These are phyloP conservation scores for Chrysopogon serrulatus DNA, from an alignment of 176 grass and related monocot species.

Conservation along the genomic window DNA sequence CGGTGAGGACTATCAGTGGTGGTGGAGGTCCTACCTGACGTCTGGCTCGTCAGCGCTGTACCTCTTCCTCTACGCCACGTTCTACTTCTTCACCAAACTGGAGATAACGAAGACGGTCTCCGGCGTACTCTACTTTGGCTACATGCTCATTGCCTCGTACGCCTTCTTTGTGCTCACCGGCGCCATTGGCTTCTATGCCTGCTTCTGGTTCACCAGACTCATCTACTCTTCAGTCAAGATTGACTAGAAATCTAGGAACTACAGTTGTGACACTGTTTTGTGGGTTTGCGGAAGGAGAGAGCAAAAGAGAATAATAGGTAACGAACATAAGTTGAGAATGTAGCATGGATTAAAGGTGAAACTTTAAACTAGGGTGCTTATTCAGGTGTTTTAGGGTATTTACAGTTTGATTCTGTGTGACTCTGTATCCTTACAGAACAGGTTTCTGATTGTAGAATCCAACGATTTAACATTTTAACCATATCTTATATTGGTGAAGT, in stretches of 20 bases:
- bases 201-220: constrained; percentile 84
- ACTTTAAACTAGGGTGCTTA: not conserved
- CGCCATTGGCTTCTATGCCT: constrained; percentile 79
- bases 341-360: not conserved
- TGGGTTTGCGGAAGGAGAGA: not conserved
- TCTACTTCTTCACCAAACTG: constrained; percentile 96
- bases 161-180: constrained; percentile 87
- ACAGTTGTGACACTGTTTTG: not conserved
- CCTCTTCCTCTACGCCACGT: constrained; percentile 70
- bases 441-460: not conserved
- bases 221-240: constrained; percentile 95
- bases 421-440: not conserved
- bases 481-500: not conserved
- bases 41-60: constrained; percentile 81
- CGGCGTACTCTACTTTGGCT: constrained; percentile 71
- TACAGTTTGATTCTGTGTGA: constrained; percentile 5
- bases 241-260: constrained; percentile 35
- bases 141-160: constrained; percentile 91
- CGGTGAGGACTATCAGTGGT: constrained; percentile 87
- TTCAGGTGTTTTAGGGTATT: not conserved
- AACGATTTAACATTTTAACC: not conserved
- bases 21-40: constrained; percentile 91
- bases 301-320: not conserved
- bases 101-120: constrained; percentile 81
- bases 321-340: not conserved